Evolutionary conservation across 1,139 yeast genomes (phyloP).

Genomic region (Blastobotrys elegans): DNA sequence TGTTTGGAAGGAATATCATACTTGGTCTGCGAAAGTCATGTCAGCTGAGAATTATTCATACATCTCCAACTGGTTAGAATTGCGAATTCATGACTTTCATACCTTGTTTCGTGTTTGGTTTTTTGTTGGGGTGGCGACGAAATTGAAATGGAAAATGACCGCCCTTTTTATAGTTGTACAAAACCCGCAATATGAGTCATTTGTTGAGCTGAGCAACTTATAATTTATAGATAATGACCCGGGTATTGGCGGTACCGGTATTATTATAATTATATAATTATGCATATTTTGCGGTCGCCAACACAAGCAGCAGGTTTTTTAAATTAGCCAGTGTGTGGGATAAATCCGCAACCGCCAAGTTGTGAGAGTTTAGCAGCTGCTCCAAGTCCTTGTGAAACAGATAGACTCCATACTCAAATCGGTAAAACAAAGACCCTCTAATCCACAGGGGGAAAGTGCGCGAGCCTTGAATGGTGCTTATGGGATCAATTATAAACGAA

Average conservation of each 20-base stretch:
- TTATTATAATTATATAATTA: too few relatives aligned
- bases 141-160: neutral
- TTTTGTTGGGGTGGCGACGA: neutral
- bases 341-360: slow-evolving; percentile 34
- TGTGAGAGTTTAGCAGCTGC: slow-evolving; percentile 41
- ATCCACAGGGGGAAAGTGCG: slow-evolving; percentile 46
- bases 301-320: slow-evolving; percentile 36
- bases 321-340: slow-evolving; percentile 39
- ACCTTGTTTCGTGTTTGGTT: neutral
- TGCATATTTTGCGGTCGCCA: slow-evolving; percentile 14
- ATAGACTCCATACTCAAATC: slow-evolving; percentile 50
- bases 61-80: neutral
- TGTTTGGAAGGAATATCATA: too few relatives aligned
- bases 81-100: neutral
- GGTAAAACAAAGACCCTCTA: slow-evolving; percentile 42
- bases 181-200: too few relatives aligned
- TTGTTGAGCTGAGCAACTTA: too few relatives aligned
- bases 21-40: slow-evolving; percentile 9
- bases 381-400: slow-evolving; percentile 47
- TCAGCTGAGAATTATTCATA: slow-evolving; percentile 1
- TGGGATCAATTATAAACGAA: slow-evolving; percentile 48
- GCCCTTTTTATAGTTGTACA: neutral
- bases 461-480: slow-evolving; percentile 43
- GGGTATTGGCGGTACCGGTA: too few relatives aligned
- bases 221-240: too few relatives aligned